Conservation (phyloP, 2,329 filamentous ascomycete species). For the Xylogone sp. region DNA sequence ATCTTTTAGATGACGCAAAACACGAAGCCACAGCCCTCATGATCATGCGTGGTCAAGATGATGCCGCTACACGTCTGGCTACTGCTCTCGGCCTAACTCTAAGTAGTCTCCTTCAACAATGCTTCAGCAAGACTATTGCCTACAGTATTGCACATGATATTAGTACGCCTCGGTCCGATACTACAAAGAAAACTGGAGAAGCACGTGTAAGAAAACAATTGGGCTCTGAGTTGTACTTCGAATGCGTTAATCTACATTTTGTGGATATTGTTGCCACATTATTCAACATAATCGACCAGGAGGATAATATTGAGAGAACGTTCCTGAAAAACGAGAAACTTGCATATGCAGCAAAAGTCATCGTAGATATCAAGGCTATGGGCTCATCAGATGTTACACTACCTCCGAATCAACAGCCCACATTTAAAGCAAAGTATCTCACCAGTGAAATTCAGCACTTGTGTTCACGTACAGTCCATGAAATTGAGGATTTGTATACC, state of each 20-base stretch:
- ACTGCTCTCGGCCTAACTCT: conserved; percentile 49
- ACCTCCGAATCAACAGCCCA: conserved; percentile 79
- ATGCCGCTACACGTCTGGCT: conserved; percentile 58
- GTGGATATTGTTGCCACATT: conserved; percentile 73
- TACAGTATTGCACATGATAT: conserved; percentile 82
- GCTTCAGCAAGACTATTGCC: conserved; percentile 75
- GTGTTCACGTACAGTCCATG: conserved; percentile 67
- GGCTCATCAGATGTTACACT: conserved; percentile 63
- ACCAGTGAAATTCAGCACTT: conserved; percentile 72
- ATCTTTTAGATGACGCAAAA: conserved; percentile 67
- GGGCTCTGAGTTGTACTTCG: conserved; percentile 60
- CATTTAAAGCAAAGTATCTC: conserved; percentile 76
- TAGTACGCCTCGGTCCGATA: conserved; percentile 37
- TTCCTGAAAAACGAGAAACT: conserved; percentile 58
- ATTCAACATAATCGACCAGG: conserved; percentile 75
- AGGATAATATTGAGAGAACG: conserved; percentile 66
- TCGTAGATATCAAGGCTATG: conserved; percentile 66
- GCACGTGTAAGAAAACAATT: conserved; percentile 64
- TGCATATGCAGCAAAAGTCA: conserved; percentile 55
- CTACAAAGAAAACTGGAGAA: conserved; percentile 52
- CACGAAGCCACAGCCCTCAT: conserved; percentile 77
- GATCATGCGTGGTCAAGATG: conserved; percentile 73
- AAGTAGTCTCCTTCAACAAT: conserved; percentile 55
- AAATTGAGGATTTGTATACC: conserved; percentile 67
- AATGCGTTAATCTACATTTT: conserved; percentile 65